Percentiles rank a stretch among this genome's conserved stretches.
phyloP scores from a whole-genome alignment of 192 early-diverging fungal species.

The Piromyces sp. region DNA sequence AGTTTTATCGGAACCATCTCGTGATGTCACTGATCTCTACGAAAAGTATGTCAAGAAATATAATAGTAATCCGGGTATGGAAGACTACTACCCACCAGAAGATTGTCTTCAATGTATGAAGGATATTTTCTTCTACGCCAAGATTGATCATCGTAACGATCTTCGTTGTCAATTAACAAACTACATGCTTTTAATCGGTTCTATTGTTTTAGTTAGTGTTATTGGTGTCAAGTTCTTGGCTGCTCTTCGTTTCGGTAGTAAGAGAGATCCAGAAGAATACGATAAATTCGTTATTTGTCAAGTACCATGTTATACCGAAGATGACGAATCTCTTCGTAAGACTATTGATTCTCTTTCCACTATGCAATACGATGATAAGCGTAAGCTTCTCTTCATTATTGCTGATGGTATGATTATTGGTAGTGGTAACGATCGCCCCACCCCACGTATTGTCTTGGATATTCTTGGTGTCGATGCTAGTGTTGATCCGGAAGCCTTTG shows the following conservation, averaged over 20 bases:
- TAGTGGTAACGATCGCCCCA: conserved; percentile 87
- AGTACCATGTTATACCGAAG: conserved; percentile 96
- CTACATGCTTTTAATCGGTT: conserved; percentile 65
- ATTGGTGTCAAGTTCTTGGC: conserved; percentile 91
- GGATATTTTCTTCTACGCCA: conserved; percentile 69
- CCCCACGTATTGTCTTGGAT: conserved; percentile 89
- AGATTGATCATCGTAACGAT: conserved; percentile 69
- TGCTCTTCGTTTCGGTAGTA: conserved; percentile 68
- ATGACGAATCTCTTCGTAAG: conserved; percentile 76
- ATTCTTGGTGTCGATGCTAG: conserved; percentile 79
- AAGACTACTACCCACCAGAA: conserved; percentile 21
- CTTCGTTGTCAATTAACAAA: conserved; percentile 61
- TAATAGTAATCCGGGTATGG: conserved; percentile 31
- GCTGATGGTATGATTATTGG: conserved; percentile 96
- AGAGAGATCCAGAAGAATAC: conserved; percentile 59
- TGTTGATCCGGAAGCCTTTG: conserved; percentile 56
- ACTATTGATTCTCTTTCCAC: conserved; percentile 86
- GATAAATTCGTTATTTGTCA: conserved; percentile 85
- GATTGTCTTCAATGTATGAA: conserved; percentile 51
- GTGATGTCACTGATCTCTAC: conserved; percentile 47
- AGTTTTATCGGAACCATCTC: conserved; percentile 15
- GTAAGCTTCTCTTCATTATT: conserved; percentile 89
- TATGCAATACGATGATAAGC: conserved; percentile 89
- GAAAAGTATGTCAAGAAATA: conserved; percentile 46
- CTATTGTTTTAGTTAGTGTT: conserved; percentile 63